phyloP scores from a whole-genome alignment of 805 yeast genomes.

The Yarrowia phangngaensis region DNA sequence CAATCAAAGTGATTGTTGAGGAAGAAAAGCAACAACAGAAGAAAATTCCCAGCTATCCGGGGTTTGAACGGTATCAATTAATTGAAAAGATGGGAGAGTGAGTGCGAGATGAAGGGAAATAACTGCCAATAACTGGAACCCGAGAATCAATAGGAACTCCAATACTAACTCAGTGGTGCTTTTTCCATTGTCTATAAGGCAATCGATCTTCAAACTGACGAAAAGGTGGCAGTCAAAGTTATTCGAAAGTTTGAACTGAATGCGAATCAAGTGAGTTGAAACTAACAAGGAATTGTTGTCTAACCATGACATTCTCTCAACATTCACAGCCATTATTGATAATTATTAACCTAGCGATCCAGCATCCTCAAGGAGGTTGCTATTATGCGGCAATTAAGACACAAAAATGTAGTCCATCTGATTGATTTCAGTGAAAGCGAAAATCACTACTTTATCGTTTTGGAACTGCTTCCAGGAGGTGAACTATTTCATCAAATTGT shows the following conservation, averaged over 20 bases:
- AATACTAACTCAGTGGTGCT: slow-evolving; percentile 56
- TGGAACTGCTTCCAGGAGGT: slow-evolving; percentile 73
- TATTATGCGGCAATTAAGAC: slow-evolving; percentile 63
- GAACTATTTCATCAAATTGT: slow-evolving; percentile 78
- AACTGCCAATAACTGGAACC: no score
- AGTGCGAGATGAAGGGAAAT: no score
- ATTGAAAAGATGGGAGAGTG: slow-evolving; percentile 46
- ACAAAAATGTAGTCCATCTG: slow-evolving; percentile 58
- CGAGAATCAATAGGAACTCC: no score
- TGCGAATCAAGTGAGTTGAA: slow-evolving; percentile 38
- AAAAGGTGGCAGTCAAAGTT: slow-evolving; percentile 69
- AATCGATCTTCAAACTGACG: slow-evolving; percentile 43
- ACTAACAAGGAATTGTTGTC: no score
- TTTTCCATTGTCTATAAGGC: slow-evolving; percentile 83
- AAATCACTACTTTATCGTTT: slow-evolving; percentile 55
- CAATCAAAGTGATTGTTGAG: slow-evolving; percentile 42
- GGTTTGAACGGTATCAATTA: slow-evolving; percentile 40
- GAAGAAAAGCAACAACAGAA: slow-evolving; percentile 40
- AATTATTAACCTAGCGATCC: slow-evolving; percentile 38
- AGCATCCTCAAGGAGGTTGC: slow-evolving; percentile 68
- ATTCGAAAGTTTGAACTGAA: slow-evolving; percentile 57
- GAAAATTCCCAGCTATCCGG: slow-evolving; percentile 41
- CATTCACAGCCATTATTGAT: no score
- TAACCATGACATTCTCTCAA: no score
- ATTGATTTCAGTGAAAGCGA: slow-evolving; percentile 51